Base-by-base conservation (phyloP, 192 early-diverging fungal genomes). In the Gorgonomyces haynaldii region DNA sequence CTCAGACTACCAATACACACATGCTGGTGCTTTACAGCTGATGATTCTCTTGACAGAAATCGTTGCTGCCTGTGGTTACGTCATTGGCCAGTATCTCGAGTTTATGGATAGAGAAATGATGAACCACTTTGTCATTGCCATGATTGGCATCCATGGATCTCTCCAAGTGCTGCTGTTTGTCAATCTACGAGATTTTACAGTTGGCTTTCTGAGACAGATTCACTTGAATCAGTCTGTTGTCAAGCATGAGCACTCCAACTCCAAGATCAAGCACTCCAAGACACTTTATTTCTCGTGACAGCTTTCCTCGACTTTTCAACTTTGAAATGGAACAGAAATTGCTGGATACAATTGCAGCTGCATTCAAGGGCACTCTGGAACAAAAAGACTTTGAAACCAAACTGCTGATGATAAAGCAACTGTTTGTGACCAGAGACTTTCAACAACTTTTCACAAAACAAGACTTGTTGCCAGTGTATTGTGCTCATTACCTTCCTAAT, bases 391-490 rank as follows among this genome's bases (percentile, higher is more conserved):
- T 87, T 58, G 52, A 55, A 1, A 53, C 37, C 3, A 81, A 70
- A 1, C 59, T 86, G 3, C 83, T 83, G 28, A 57, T 45, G 25
- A 96, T 96, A 55, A 92, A 93, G 58, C 61, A 73, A 2, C 72
- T 69, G n/a, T 96, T 96, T 51, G 78, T 74, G 27, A 65, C 74
- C 16, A 78, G 92, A 48, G 79, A 93, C 52, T 96, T 83, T 61
- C 65, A 74, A 38, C 75, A 70, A 1, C 87, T 96, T 21, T 96
- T 96, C 57, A 77, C 73, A 8, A 70, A 83, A 32, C 69, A 79
- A 4, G 51, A 41, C 19, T 82, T 86, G 34, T 57, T 92, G 5
- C 72, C 82, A 4, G 80, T 86, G 0, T 96, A 96, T 51, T 77
- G 82, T n/a, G 83, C 89, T 4, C 78, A 82, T 28, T 96, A 96